These are phyloP conservation scores for Betula pendula DNA, from an alignment of 306 rosid species.

Conservation along the genomic window DNA sequence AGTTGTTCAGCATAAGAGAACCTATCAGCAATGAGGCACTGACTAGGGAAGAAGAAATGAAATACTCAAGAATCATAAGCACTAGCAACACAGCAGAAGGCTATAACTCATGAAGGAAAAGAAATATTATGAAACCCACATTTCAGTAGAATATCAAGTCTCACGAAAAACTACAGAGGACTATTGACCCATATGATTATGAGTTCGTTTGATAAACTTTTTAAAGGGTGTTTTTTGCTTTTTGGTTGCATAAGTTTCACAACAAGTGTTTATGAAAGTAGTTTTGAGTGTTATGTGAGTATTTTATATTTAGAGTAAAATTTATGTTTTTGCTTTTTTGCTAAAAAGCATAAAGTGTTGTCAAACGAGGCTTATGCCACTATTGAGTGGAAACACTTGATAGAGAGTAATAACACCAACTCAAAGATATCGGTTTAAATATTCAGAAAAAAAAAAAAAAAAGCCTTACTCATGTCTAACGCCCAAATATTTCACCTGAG, in stretches of 20 bases:
- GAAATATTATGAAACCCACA: background rate
- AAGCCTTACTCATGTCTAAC: background rate
- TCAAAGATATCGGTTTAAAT: background rate
- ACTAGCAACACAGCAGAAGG: background rate
- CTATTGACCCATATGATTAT: too few species aligned
- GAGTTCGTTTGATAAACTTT: too few species aligned
- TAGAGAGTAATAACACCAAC: background rate
- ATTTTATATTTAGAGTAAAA: too few species aligned
- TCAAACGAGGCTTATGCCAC: background rate
- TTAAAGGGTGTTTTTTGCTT: too few species aligned
- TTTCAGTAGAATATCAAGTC: background rate
- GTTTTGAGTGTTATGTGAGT: too few species aligned
- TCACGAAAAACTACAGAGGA: background rate
- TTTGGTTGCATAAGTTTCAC: too few species aligned
- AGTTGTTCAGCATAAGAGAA: background rate
- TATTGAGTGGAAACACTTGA: background rate
- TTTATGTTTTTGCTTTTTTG: too few species aligned
- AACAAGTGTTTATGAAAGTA: too few species aligned
- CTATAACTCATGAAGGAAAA: background rate
- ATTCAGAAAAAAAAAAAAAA: too few species aligned
- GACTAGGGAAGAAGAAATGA: too few species aligned
- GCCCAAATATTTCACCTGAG: background rate
- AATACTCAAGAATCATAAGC: background rate
- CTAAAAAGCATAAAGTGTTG: too few species aligned
- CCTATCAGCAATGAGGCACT: background rate